These are phyloP conservation scores for Populus euphratica DNA, from an alignment of 345 rosid species.

Conservation along the genomic window DNA sequence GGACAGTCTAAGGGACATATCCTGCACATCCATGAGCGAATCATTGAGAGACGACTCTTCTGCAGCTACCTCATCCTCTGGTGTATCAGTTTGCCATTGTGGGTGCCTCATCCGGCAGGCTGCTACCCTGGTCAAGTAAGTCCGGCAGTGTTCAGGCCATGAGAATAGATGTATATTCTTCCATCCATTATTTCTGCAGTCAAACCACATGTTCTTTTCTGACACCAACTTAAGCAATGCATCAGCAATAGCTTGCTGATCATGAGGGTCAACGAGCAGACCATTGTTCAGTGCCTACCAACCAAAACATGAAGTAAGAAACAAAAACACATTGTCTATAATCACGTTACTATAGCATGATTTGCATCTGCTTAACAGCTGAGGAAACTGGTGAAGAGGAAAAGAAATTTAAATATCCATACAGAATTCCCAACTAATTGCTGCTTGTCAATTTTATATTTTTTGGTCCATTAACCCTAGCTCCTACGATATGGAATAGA, in stretches of 20 bases:
- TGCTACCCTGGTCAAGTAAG: conserved; percentile 89
- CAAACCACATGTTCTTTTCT: conserved; percentile 85
- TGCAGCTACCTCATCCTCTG: conserved; percentile 52
- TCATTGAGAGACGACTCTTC: conserved; percentile 71
- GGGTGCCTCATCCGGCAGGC: conserved; percentile 95
- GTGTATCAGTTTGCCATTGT: conserved; percentile 89
- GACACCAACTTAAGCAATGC: conserved; percentile 87
- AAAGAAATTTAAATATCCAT: neutral
- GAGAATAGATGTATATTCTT: conserved; percentile 92
- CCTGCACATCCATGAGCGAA: conserved; percentile 85
- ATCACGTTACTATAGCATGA: neutral
- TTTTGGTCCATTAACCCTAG: neutral
- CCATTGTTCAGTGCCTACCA: conserved; percentile 86
- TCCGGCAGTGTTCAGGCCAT: conserved; percentile 98
- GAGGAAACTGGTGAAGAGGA: neutral
- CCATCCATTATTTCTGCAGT: conserved; percentile 87
- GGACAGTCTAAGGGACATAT: conserved; percentile 91
- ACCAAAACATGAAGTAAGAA: neutral
- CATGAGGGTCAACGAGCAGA: conserved; percentile 91
- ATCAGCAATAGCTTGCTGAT: conserved; percentile 77
- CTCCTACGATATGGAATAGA: neutral
- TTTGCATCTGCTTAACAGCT: neutral
- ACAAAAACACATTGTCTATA: neutral
- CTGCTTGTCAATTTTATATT: neutral
- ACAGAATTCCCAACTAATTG: conserved; percentile 3